Conservation (phyloP, 805 yeast species). For the Candida sithepensis region DNA sequence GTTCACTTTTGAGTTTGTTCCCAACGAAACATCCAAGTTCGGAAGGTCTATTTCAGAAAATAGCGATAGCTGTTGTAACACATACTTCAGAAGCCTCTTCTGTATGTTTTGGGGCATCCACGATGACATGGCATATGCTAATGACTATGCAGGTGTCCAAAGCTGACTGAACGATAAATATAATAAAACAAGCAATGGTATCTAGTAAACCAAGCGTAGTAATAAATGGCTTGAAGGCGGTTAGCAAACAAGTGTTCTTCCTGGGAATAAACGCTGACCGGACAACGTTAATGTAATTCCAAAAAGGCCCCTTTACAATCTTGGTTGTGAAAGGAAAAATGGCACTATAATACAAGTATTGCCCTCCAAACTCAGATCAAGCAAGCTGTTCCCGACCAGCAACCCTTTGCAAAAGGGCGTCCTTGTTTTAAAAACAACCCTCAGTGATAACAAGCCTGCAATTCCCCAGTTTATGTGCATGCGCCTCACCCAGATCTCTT, state of each 20-base stretch:
- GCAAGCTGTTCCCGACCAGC: neutral
- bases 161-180: neutral
- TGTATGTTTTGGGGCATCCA: conserved; percentile 89
- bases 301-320: too few species aligned
- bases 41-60: conserved; percentile 75
- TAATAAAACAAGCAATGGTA: neutral
- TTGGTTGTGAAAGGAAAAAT: too few species aligned
- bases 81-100: conserved; percentile 72
- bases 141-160: neutral
- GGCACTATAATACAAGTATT: neutral
- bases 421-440: neutral
- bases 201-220: neutral
- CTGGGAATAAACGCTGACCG: too few species aligned
- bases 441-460: conserved; percentile 4
- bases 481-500: neutral
- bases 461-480: neutral
- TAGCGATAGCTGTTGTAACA: conserved; percentile 74
- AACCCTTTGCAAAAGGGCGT: neutral
- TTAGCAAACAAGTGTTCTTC: neutral
- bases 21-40: conserved; percentile 75
- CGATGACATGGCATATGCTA: conserved; percentile 26
- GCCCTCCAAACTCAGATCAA: neutral
- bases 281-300: too few species aligned
- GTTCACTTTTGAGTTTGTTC: conserved; percentile 46
- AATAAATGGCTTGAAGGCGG: neutral